Evolutionary conservation across 495 filamentous ascomycete species (phyloP).

Genomic region (Xylaria grammica): DNA sequence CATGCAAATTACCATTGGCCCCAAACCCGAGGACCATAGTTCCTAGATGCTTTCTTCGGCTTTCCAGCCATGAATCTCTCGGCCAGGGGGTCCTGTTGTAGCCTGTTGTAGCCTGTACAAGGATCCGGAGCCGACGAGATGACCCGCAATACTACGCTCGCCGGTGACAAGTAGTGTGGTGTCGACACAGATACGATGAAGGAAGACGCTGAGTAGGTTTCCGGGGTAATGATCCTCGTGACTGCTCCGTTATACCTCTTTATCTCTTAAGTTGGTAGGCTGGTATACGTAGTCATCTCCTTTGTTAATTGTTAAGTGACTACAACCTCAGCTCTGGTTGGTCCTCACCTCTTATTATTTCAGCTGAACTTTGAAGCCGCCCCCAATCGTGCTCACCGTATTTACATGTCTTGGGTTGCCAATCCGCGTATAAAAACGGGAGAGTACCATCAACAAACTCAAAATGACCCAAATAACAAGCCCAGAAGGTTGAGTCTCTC

Average conservation of each 20-base stretch:
- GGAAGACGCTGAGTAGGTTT: background rate
- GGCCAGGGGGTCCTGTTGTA: background rate
- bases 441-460: slow-evolving; percentile 7
- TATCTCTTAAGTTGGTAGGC: slow-evolving; percentile 36
- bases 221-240: slow-evolving; percentile 11
- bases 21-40: slow-evolving; percentile 9
- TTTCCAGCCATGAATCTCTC: slow-evolving; percentile 6
- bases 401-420: background rate
- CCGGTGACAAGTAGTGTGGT: slow-evolving; percentile 5
- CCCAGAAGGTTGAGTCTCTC: slow-evolving; percentile 31
- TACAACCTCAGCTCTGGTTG: slow-evolving; percentile 26
- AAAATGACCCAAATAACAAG: slow-evolving; percentile 28
- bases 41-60: slow-evolving; percentile 11
- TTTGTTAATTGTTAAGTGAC: slow-evolving; percentile 18
- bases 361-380: slow-evolving; percentile 32
- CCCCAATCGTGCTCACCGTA: slow-evolving; percentile 23
- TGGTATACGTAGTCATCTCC: slow-evolving; percentile 31
- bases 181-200: slow-evolving; percentile 8
- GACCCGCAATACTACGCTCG: slow-evolving; percentile 22
- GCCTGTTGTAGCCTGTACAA: slow-evolving; percentile 13
- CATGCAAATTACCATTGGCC: slow-evolving; percentile 19
- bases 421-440: slow-evolving; percentile 28
- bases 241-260: slow-evolving; percentile 8
- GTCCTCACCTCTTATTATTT: slow-evolving; percentile 23
- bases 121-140: slow-evolving; percentile 17